Evolutionary conservation across 139 green algal species (phyloP).

Genomic region (Chlorella sp.): DNA sequence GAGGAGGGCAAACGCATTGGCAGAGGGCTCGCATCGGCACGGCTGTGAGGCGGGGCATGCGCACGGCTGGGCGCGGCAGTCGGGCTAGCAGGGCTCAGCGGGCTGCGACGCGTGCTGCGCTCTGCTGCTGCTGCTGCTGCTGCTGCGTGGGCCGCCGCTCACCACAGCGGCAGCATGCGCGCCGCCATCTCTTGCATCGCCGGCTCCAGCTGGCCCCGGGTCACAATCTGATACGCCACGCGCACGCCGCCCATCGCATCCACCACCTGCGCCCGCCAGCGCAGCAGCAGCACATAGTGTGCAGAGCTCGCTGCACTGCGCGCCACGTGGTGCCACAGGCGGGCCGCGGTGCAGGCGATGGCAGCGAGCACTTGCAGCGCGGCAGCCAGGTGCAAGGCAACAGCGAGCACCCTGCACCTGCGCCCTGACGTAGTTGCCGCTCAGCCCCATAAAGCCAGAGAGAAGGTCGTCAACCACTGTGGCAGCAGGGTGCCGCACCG

Average conservation of each 20-base stretch:
- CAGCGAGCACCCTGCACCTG: background rate
- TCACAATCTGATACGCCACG: slow-evolving; percentile 53
- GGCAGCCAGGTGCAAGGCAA: background rate
- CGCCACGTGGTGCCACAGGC: too few relatives aligned
- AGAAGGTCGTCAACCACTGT: slow-evolving; percentile 87
- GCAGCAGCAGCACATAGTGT: too few relatives aligned
- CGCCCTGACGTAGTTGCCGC: slow-evolving; percentile 55
- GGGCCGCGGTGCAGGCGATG: too few relatives aligned
- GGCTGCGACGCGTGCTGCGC: too few relatives aligned
- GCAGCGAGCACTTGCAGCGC: too few relatives aligned
- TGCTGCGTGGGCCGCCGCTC: background rate
- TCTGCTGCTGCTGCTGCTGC: background rate
- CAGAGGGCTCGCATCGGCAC: too few relatives aligned
- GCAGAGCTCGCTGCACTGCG: too few relatives aligned
- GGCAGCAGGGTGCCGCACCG: too few relatives aligned
- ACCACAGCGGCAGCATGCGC: slow-evolving; percentile 85
- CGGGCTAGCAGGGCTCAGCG: too few relatives aligned
- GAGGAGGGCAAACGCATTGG: background rate
- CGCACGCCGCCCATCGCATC: slow-evolving; percentile 7
- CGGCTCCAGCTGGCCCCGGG: slow-evolving; percentile 54
- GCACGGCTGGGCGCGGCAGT: too few relatives aligned
- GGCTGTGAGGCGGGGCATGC: too few relatives aligned
- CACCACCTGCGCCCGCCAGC: background rate
- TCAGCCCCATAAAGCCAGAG: slow-evolving; percentile 77
- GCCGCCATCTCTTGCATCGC: slow-evolving; percentile 64